These are phyloP conservation scores for Candida easanensis DNA, from an alignment of 805 yeast species.

Conservation along the genomic window DNA sequence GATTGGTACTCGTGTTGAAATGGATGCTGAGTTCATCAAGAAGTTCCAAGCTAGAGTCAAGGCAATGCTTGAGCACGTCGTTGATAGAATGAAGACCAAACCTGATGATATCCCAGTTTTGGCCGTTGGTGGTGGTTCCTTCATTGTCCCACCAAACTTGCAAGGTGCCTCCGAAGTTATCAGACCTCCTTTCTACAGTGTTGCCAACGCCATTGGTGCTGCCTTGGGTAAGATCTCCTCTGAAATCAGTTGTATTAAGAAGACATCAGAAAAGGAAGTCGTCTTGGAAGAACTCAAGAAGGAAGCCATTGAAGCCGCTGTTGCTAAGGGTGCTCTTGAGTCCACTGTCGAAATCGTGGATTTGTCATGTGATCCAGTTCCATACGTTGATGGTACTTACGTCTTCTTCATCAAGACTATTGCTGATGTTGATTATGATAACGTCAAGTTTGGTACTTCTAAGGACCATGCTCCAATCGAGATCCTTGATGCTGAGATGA, in stretches of 20 bases:
- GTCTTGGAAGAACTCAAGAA: conserved; percentile 22
- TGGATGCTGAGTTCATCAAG: conserved; percentile 4
- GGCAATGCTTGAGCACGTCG: conserved; percentile 34
- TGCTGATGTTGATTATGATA: conserved; percentile 20
- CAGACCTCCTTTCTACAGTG: conserved; percentile 39
- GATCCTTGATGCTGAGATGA: neutral
- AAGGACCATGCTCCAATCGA: conserved; percentile 11
- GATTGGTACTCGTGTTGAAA: conserved; percentile 5
- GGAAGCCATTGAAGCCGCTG: conserved; percentile 21
- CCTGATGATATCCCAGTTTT: conserved; percentile 43
- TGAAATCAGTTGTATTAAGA: conserved; percentile 11
- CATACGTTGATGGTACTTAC: conserved; percentile 31
- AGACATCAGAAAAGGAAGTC: conserved; percentile 15
- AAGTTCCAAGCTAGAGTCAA: conserved; percentile 17
- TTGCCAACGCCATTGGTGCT: conserved; percentile 52
- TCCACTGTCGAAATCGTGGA: conserved; percentile 27
- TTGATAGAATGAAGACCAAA: conserved; percentile 44
- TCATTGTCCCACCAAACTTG: conserved; percentile 37
- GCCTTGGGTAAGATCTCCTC: conserved; percentile 43
- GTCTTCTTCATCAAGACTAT: conserved; percentile 21
- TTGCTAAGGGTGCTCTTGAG: conserved; percentile 28
- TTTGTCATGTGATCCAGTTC: conserved; percentile 28
- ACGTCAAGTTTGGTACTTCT: conserved; percentile 19
- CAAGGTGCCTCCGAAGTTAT: conserved; percentile 42
- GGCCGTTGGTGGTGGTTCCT: conserved; percentile 50